phyloP scores from a whole-genome alignment of 2,329 filamentous ascomycete species.

The Blumeria graminis region DNA sequence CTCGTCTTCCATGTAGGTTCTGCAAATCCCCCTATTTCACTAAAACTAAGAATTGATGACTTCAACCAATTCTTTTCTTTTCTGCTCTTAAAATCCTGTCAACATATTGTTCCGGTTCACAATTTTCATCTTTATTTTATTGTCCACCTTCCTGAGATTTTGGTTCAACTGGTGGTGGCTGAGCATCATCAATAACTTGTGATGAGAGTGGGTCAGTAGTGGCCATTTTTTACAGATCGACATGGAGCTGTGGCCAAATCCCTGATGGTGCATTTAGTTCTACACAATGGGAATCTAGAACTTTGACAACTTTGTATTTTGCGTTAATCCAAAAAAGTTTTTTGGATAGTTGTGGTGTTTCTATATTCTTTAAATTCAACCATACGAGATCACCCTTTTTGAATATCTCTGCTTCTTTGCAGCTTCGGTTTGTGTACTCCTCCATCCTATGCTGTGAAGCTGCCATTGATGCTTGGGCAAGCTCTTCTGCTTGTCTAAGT shows the following conservation, averaged over 20 bases:
- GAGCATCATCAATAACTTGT: too few relatives aligned
- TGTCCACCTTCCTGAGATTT: not conserved
- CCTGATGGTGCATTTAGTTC: too few relatives aligned
- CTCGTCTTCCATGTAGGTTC: not conserved
- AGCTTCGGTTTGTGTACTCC: not conserved
- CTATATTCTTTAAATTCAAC: not conserved
- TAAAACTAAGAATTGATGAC: not conserved
- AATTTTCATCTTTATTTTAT: not conserved
- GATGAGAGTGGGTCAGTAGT: too few relatives aligned
- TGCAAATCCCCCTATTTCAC: not conserved
- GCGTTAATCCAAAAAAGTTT: not conserved
- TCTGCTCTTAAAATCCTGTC: not conserved
- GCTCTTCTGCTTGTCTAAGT: not conserved
- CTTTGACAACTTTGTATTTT: too few relatives aligned
- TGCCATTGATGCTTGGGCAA: not conserved
- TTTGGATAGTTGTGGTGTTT: not conserved
- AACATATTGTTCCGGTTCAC: not conserved
- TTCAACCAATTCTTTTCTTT: not conserved
- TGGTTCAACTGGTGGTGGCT: not conserved
- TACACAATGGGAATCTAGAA: too few relatives aligned
- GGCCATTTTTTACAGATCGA: too few relatives aligned
- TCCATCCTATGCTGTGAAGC: not conserved
- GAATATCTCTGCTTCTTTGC: not conserved
- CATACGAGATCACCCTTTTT: not conserved
- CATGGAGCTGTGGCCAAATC: too few relatives aligned